Percentiles rank a stretch among this genome's conserved stretches.
Conservation (phyloP, 176 grass and related monocot genomes). For the Cenchrus purpureus region DNA sequence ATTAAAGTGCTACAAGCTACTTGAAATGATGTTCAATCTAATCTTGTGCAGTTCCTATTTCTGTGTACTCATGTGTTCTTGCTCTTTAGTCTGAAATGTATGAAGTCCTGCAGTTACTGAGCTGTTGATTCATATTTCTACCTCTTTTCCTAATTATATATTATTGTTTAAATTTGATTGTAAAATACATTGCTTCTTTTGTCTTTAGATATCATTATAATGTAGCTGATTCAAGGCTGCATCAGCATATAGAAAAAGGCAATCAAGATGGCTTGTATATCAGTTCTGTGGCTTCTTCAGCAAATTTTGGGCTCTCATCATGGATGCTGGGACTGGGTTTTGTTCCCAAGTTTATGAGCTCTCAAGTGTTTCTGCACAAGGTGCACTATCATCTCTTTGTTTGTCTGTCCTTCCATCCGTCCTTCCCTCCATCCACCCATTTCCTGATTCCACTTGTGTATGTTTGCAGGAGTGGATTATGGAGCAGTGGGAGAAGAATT, state of each 20-base stretch:
- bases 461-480: conserved; percentile 85
- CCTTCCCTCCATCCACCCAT: background rate
- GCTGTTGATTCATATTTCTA: conserved; percentile 10
- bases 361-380: conserved; percentile 81
- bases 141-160: conserved; percentile 1
- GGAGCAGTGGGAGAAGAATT: conserved; percentile 94
- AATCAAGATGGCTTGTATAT: conserved; percentile 87
- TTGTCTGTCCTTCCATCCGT: background rate
- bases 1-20: background rate
- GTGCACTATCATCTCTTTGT: conserved; percentile 38
- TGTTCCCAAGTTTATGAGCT: conserved; percentile 84
- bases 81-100: conserved; percentile 26
- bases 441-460: conserved; percentile 12
- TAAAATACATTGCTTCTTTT: conserved; percentile 28
- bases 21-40: background rate
- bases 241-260: conserved; percentile 90
- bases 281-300: conserved; percentile 76
- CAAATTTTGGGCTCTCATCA: conserved; percentile 87
- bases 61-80: background rate
- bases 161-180: background rate
- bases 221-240: conserved; percentile 79
- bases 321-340: conserved; percentile 83
- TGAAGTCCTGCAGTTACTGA: background rate
- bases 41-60: background rate
- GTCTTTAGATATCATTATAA: conserved; percentile 85